Evolutionary conservation across 2,329 filamentous ascomycete species (phyloP).

Genomic region (Fusarium coffeatum): DNA sequence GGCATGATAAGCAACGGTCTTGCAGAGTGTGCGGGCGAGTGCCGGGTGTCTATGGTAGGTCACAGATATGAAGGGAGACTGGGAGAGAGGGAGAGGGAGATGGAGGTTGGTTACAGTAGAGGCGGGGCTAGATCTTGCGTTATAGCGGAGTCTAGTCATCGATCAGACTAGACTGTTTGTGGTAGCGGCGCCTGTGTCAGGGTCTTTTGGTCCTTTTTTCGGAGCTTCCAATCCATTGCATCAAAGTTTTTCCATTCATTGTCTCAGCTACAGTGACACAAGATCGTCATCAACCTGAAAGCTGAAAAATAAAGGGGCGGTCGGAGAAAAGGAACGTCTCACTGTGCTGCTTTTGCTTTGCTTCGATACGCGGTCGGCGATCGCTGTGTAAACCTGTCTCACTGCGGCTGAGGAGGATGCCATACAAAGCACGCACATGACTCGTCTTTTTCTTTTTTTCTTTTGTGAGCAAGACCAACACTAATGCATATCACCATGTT

Average conservation of each 20-base stretch:
- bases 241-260: constrained; percentile 19
- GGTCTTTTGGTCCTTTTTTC: not conserved
- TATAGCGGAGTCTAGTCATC: constrained; percentile 10
- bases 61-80: not conserved
- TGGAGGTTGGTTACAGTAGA: not conserved
- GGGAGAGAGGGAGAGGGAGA: not conserved
- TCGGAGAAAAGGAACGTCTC: not conserved
- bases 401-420: not conserved
- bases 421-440: not conserved
- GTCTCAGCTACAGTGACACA: constrained; percentile 6
- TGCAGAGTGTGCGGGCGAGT: not conserved
- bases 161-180: not conserved
- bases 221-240: not conserved
- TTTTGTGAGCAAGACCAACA: not conserved
- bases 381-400: not conserved
- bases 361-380: not conserved
- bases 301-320: not conserved
- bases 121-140: constrained; percentile 2
- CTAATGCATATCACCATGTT: not conserved
- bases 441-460: not conserved
- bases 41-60: not conserved
- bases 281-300: not conserved
- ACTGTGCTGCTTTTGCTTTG: not conserved
- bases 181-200: not conserved
- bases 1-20: constrained; percentile 2